A percentile compares a stretch with the other conserved stretches of the same genome.
phyloP scores from a whole-genome alignment of 148 eudicot species.

The Drosera capensis region DNA sequence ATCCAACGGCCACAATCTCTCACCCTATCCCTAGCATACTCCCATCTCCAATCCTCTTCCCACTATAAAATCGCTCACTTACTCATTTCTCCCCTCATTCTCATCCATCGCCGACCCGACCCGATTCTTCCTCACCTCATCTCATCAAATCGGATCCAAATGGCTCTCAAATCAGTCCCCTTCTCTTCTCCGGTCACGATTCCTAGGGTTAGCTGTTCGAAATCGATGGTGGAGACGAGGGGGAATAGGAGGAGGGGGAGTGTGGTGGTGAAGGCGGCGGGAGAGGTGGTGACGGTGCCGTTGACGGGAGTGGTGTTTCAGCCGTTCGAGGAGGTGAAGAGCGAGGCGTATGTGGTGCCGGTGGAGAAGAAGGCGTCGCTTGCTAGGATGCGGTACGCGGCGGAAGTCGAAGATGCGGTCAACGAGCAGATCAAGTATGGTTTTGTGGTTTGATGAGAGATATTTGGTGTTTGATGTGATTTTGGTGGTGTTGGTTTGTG shows the following conservation, averaged over 20 bases:
- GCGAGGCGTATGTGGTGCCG: slow-evolving; percentile 37
- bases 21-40: slow-evolving; percentile 11
- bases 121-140: too few relatives aligned
- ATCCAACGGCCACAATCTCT: slow-evolving; percentile 15
- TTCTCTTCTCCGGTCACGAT: slow-evolving; percentile 1
- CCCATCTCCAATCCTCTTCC: too few relatives aligned
- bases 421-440: slow-evolving; percentile 88
- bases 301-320: slow-evolving; percentile 55
- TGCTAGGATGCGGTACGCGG: slow-evolving; percentile 43
- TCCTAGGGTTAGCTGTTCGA: background rate
- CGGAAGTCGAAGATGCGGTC: slow-evolving; percentile 53
- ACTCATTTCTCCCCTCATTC: slow-evolving; percentile 12
- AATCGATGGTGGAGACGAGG: background rate
- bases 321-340: slow-evolving; percentile 79
- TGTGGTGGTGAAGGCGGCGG: slow-evolving; percentile 4
- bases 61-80: too few relatives aligned
- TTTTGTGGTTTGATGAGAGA: background rate
- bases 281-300: slow-evolving; percentile 2
- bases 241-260: slow-evolving; percentile 7
- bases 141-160: background rate
- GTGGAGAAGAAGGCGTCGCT: slow-evolving; percentile 33
- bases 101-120: background rate
- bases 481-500: background rate
- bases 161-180: background rate
- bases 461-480: background rate